phyloP scores from a whole-genome alignment of 345 rosid genomes.

The Bruguiera parviflora region DNA sequence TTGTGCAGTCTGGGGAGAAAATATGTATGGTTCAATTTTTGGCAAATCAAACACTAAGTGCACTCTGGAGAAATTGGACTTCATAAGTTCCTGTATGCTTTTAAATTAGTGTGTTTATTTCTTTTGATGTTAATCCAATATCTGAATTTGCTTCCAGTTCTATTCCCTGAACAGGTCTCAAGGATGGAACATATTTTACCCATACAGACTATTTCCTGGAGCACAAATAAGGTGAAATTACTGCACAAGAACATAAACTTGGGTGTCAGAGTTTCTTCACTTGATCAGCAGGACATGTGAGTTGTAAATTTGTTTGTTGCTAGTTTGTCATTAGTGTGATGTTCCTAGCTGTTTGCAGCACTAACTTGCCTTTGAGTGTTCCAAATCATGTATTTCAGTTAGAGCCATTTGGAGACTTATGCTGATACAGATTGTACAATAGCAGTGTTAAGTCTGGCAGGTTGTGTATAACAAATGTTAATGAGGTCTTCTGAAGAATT shows the following conservation, averaged over 20 bases:
- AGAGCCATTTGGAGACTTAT: background rate
- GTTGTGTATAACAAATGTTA: background rate
- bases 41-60: no score
- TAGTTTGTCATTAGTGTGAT: background rate
- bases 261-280: constrained; percentile 73
- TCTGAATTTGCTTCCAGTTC: constrained; percentile 59
- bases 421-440: background rate
- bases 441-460: background rate
- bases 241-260: constrained; percentile 46
- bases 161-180: constrained; percentile 76
- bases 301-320: constrained; percentile 25
- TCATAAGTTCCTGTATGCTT: background rate
- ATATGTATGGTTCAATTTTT: no score
- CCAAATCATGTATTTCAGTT: background rate
- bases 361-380: background rate
- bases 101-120: background rate
- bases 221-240: constrained; percentile 30
- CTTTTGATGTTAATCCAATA: constrained; percentile 19
- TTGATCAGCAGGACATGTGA: constrained; percentile 61
- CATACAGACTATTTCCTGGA: constrained; percentile 43
- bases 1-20: no score
- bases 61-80: background rate
- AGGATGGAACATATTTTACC: constrained; percentile 72
- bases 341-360: background rate
- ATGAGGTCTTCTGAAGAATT: background rate